Evolutionary conservation across 495 filamentous ascomycete species (phyloP).

Genomic region (Pyronema omphalodes): DNA sequence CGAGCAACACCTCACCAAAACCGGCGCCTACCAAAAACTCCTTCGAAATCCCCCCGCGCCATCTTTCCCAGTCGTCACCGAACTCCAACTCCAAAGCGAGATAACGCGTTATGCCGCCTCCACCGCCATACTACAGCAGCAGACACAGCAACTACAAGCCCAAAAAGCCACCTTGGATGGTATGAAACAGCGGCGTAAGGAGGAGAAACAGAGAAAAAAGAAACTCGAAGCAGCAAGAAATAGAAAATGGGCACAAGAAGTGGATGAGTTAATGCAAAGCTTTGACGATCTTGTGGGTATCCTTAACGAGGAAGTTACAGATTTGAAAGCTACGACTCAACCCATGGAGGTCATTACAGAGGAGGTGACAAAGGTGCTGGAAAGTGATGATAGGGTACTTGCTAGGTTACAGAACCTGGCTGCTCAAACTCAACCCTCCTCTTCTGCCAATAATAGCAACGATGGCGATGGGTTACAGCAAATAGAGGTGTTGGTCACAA

Average conservation of each 20-base stretch:
- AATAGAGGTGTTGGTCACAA: conserved; percentile 12
- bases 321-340: conserved; percentile 12
- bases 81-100: conserved; percentile 11
- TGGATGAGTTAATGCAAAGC: conserved; percentile 12
- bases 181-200: conserved; percentile 7
- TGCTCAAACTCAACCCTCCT: conserved; percentile 5
- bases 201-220: conserved; percentile 7
- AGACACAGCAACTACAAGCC: conserved; percentile 12
- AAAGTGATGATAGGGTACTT: conserved; percentile 22
- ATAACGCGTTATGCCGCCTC: conserved; percentile 11
- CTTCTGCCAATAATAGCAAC: not conserved
- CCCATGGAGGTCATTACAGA: conserved; percentile 8
- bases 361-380: conserved; percentile 11
- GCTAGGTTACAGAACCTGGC: conserved; percentile 16
- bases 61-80: conserved; percentile 9
- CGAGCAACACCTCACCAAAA: conserved; percentile 21
- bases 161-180: conserved; percentile 8
- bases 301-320: conserved; percentile 16
- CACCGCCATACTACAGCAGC: conserved; percentile 11
- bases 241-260: conserved; percentile 16
- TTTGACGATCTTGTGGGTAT: conserved; percentile 22
- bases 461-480: conserved; percentile 12
- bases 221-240: conserved; percentile 12
- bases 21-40: conserved; percentile 13
- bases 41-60: conserved; percentile 2